Base-by-base conservation (phyloP, 345 rosid species). In the Alliaria petiolata region DNA sequence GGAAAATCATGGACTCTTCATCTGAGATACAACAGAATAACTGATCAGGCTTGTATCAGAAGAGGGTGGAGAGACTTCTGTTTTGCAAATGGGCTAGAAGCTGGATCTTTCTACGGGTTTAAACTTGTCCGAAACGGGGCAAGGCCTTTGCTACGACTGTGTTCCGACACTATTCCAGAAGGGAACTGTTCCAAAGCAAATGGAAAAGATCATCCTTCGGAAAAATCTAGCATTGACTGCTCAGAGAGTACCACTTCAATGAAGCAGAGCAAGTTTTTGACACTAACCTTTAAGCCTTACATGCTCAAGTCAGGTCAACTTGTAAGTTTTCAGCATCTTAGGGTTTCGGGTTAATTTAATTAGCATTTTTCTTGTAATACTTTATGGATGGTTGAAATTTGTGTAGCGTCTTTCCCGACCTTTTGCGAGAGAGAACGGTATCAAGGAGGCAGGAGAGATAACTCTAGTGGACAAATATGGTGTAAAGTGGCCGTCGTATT, bases 381-480 rank as follows among this genome's bases (percentile, higher is more conserved):
- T 42, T 19, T 19, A 69, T 44, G 17, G 45, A n/a, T 35, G 36
- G 14, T 45, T 56, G 38, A 43, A 40, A 43, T 15, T 31, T 44
- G 3, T 69, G 38, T n/a, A 69, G 65, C 28, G 13, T 57, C 36
- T 69, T 11, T 6, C 14, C 4, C 22, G 3, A 28, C 1, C 14
- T 1, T 69, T 57, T 35, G 28, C 9, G 6, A 45, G 17, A 9
- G 28, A 4, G 30, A 57, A 69, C 5, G 73, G 46, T 14, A 45
- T 57, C 14, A 7, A 6, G 38, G 4, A 4, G 13, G 47, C 13
- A 34, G 57, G 11, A 58, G 35, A 45, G 13, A 25, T 69, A 2
- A 46, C 7, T 57, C 19, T 69, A 47, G 73, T 57, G 47, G 38
- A 57, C 73, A 69, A 25, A 57, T 3, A 45, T 45, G 73, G 73